A percentile compares a stretch with the other conserved stretches of the same genome.
Evolutionary conservation across 345 rosid species (phyloP).

Genomic region (Abelmoschus esculentus): DNA sequence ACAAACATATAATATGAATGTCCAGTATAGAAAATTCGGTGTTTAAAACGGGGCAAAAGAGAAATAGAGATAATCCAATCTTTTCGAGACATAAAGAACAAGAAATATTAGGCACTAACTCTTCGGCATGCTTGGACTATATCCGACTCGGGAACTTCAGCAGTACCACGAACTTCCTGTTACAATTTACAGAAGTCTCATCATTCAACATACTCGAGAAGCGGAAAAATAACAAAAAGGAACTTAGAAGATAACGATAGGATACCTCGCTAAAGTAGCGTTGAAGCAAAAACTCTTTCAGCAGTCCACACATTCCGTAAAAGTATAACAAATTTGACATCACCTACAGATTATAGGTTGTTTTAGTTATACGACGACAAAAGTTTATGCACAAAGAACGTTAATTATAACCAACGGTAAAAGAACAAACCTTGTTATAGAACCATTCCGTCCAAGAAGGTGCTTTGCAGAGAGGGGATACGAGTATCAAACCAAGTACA

Average conservation of each 20-base stretch:
- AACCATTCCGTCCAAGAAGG: slow-evolving; percentile 98
- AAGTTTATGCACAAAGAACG: neutral
- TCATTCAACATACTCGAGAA: neutral
- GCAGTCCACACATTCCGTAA: slow-evolving; percentile 83
- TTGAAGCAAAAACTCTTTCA: slow-evolving; percentile 72
- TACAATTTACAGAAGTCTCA: slow-evolving; percentile 15
- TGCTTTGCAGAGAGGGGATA: slow-evolving; percentile 83
- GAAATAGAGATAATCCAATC: neutral
- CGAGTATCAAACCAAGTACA: slow-evolving; percentile 84
- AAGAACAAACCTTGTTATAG: slow-evolving; percentile 53
- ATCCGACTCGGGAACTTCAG: slow-evolving; percentile 85
- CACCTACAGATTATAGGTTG: slow-evolving; percentile 31
- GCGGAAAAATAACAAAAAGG: neutral
- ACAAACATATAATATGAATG: slow-evolving; percentile 6
- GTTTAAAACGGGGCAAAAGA: neutral
- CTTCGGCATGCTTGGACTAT: slow-evolving; percentile 84
- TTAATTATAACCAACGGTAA: neutral
- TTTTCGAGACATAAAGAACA: neutral
- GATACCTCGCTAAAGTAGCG: slow-evolving; percentile 92
- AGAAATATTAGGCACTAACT: slow-evolving; percentile 31
- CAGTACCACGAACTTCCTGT: slow-evolving; percentile 85
- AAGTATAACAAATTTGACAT: slow-evolving; percentile 68
- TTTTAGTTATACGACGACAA: neutral
- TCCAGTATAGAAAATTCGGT: neutral
- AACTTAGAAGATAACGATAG: slow-evolving; percentile 4